Percentiles rank a stretch among this genome's conserved stretches.
phyloP scores from a whole-genome alignment of 2,329 filamentous ascomycete species.

The Cryphonectria parasitica region DNA sequence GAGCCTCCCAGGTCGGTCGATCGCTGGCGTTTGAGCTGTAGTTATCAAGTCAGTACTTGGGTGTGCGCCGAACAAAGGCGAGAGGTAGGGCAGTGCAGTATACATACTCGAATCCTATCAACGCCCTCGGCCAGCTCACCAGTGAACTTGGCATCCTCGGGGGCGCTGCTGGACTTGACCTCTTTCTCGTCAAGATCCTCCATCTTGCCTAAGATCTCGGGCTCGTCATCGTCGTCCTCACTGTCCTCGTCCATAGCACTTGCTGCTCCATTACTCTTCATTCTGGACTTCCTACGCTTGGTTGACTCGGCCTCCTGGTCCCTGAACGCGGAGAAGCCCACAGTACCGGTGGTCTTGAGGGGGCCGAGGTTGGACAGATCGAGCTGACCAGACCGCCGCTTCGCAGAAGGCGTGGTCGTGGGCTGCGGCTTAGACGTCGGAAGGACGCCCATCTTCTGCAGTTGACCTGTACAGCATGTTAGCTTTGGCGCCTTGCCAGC shows the following conservation, averaged over 20 bases:
- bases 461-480: conserved; percentile 67
- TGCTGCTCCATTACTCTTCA: conserved; percentile 60
- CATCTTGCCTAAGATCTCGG: conserved; percentile 65
- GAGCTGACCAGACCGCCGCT: conserved; percentile 79
- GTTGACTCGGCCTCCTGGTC: conserved; percentile 64
- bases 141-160: conserved; percentile 73
- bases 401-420: conserved; percentile 63
- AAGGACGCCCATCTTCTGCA: conserved; percentile 94
- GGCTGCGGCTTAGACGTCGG: conserved; percentile 68
- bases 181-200: conserved; percentile 67
- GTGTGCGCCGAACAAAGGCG: not conserved
- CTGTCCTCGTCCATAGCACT: conserved; percentile 71
- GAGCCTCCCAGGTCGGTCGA: conserved; percentile 69
- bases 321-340: conserved; percentile 87
- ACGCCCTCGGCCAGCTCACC: conserved; percentile 81
- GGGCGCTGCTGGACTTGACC: conserved; percentile 57
- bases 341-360: conserved; percentile 82
- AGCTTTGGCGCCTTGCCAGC: conserved; percentile 27
- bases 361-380: conserved; percentile 86
- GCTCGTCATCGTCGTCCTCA: conserved; percentile 71
- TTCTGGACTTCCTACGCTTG: conserved; percentile 64
- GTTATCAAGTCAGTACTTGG: conserved; percentile 36
- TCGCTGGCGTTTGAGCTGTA: conserved; percentile 78
- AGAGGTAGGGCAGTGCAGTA: not conserved
- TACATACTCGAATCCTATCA: conserved; percentile 75